Conservation (phyloP, 2,329 filamentous ascomycete genomes). For the Pseudogymnoascus sp. region DNA sequence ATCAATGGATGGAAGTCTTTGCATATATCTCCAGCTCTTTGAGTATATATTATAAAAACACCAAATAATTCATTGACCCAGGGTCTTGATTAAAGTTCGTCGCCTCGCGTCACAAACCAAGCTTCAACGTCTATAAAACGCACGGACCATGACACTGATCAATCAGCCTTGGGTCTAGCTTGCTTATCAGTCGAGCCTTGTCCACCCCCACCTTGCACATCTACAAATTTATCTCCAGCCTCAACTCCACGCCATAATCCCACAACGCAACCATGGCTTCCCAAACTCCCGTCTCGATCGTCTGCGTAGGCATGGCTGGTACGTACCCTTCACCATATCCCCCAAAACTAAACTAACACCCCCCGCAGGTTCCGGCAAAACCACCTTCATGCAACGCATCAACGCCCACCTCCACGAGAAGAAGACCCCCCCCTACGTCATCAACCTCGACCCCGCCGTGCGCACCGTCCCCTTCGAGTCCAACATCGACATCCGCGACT, state of each 20-base stretch:
- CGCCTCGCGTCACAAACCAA: not conserved
- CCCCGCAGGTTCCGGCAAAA: conserved; percentile 76
- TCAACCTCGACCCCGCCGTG: conserved; percentile 95
- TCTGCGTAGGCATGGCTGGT: conserved; percentile 97
- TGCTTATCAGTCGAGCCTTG: conserved; percentile 7
- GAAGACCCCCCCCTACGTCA: conserved; percentile 78
- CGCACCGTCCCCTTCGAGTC: conserved; percentile 87
- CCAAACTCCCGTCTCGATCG: conserved; percentile 63
- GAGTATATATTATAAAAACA: not conserved
- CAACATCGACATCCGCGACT: conserved; percentile 98
- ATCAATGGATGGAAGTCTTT: not conserved
- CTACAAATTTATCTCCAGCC: conserved; percentile 6
- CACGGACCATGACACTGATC: conserved; percentile 2
- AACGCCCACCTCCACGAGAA: conserved; percentile 84
- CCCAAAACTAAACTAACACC: conserved; percentile 3
- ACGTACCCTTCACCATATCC: conserved; percentile 24
- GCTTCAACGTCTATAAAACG: not conserved
- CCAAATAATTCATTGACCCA: not conserved
- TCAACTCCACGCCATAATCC: not conserved
- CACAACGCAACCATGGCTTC: conserved; percentile 32
- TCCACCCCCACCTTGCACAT: not conserved
- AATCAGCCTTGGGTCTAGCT: conserved; percentile 6
- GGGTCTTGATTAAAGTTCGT: not conserved
- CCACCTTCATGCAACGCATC: conserved; percentile 99
- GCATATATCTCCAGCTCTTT: not conserved